Evolutionary conservation across 129 eudicot genomes (phyloP).

Genomic region (Ambrosia trifida): DNA sequence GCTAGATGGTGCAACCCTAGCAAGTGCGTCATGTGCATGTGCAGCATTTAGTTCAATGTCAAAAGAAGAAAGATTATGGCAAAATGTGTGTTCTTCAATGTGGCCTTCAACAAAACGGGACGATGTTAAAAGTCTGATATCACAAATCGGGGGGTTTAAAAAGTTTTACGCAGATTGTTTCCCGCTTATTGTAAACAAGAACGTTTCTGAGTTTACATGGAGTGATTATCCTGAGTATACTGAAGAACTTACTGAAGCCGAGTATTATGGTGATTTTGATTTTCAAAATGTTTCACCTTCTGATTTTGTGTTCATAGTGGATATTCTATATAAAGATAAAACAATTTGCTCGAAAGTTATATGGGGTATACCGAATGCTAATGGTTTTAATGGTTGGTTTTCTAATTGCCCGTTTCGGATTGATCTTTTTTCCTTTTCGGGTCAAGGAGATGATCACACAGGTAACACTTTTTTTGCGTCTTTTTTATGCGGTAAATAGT

Average conservation of each 20-base stretch:
- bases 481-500: neutral
- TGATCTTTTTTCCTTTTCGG: constrained; percentile 57
- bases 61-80: constrained; percentile 90
- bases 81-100: constrained; percentile 71
- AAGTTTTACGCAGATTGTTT: constrained; percentile 89
- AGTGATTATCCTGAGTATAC: constrained; percentile 57
- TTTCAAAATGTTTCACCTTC: constrained; percentile 59
- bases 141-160: constrained; percentile 76
- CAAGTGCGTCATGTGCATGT: constrained; percentile 93
- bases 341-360: constrained; percentile 73
- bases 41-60: constrained; percentile 73
- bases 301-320: constrained; percentile 83
- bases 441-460: constrained; percentile 38
- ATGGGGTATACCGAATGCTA: constrained; percentile 81
- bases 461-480: constrained; percentile 13
- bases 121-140: constrained; percentile 57
- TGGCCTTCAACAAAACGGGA: constrained; percentile 91
- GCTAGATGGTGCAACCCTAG: constrained; percentile 86
- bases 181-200: constrained; percentile 89
- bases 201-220: constrained; percentile 58
- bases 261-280: constrained; percentile 80
- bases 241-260: constrained; percentile 89
- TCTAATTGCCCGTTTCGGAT: constrained; percentile 79
- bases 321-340: constrained; percentile 62
- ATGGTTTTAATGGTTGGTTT: constrained; percentile 78